Conservation (phyloP, 306 rosid species). For the Begonia loranthoides region DNA sequence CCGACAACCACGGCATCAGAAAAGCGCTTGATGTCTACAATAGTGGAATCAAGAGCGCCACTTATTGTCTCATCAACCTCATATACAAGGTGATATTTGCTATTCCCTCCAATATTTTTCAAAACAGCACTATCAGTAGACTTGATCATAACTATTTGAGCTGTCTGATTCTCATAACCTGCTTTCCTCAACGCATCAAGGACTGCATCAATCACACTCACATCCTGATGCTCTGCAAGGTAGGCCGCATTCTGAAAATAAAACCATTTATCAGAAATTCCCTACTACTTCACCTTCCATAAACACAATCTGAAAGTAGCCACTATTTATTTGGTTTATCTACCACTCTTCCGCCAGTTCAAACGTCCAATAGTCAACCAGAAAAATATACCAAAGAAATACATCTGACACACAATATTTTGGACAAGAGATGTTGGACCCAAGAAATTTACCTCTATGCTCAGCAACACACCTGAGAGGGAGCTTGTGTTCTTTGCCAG, state of each 20-base stretch:
- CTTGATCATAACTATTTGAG: slow-evolving; percentile 55
- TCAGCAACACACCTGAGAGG: slow-evolving; percentile 56
- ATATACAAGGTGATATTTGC: slow-evolving; percentile 54
- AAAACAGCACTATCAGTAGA: slow-evolving; percentile 70
- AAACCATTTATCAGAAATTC: no score
- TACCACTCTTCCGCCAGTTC: no score
- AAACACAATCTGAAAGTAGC: no score
- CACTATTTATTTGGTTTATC: no score
- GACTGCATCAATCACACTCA: slow-evolving; percentile 48
- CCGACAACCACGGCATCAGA: slow-evolving; percentile 52
- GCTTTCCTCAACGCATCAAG: slow-evolving; percentile 40
- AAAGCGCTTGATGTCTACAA: slow-evolving; percentile 45
- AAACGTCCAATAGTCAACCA: no score
- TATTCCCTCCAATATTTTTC: slow-evolving; percentile 36
- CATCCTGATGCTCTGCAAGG: slow-evolving; percentile 36
- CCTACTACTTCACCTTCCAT: no score
- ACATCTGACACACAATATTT: no score
- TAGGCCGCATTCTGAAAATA: slow-evolving; percentile 64
- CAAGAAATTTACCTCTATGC: slow-evolving; percentile 50
- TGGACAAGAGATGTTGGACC: no score
- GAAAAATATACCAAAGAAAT: no score
- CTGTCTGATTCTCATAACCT: slow-evolving; percentile 42
- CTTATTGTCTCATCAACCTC: slow-evolving; percentile 39
- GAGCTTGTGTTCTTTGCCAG: slow-evolving; percentile 50
- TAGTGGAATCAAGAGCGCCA: slow-evolving; percentile 27